Base-by-base conservation (phyloP, 495 filamentous ascomycete species). In the Neurospora sp. region DNA sequence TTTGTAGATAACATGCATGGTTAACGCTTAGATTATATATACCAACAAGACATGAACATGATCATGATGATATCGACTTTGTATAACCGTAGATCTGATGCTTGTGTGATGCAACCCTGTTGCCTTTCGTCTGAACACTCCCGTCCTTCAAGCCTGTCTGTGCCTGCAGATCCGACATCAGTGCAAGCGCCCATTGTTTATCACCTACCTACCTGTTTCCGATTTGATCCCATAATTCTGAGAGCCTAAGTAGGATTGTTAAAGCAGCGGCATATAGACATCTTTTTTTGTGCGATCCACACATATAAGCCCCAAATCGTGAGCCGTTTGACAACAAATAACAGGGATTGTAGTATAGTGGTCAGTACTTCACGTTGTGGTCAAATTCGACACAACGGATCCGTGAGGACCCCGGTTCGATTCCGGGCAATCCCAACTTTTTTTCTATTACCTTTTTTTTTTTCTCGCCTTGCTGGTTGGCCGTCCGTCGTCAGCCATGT, bases 291-390 rank as follows among this genome's bases (percentile, higher is more conserved):
- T 35, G 4, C 4, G 3, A 35, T 35, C 44, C 18, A 11, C 5
- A 59, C 8, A 11, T 5, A 27, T 59, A 27, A 27, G 10, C 4
- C 27, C 11, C 12, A 14, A 1, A 5, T 6, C 2, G 5, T 6
- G 12, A 0, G 10, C 12, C 2, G 3, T 14, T 7, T 8, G 4
- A 0, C 12, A 61, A 9, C 3, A 35, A 18, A 0, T 4, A 35
- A 61, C 22, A 61, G 53, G 53, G 53, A 61, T 61, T 61, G 53
- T 61, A 61, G 53, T 61, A 61, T 61, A 61, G 53, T 61, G 53
- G 53, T 61, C 53, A 61, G 53, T 61, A 61, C 53, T 61, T 61
- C 53, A 35, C 53, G 53, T 61, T 61, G 53, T 61, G 53, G 53
- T 61, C 27, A 22, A 22, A 14, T 31, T 61, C 0, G 46, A 27